A percentile compares a stretch with the other conserved stretches of the same genome.
phyloP scores from a whole-genome alignment of 495 filamentous ascomycete genomes.

The Apiosordaria backusii region DNA sequence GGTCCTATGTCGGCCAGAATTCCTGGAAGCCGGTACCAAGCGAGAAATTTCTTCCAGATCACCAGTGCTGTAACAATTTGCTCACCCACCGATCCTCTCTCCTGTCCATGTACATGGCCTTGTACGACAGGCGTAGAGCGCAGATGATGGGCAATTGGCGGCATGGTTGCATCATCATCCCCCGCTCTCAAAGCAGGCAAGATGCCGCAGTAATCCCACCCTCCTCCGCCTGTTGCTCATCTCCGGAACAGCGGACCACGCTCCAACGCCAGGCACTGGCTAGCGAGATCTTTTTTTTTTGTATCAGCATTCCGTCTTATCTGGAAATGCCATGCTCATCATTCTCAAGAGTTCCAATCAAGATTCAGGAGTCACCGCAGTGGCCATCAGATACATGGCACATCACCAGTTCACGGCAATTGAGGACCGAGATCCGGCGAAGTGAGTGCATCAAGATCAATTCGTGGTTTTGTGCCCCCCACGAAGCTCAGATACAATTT shows the following conservation, averaged over 20 bases:
- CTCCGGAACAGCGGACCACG: conserved; percentile 30
- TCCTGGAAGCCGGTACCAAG: not conserved
- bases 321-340: conserved; percentile 3
- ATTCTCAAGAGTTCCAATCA: not conserved
- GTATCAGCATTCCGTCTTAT: not conserved
- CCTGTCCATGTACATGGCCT: not conserved
- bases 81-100: conserved; percentile 1
- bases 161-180: conserved; percentile 27
- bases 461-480: conserved; percentile 3
- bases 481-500: not conserved
- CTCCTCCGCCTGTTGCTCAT: conserved; percentile 18
- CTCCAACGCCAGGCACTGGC: conserved; percentile 6
- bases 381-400: not conserved
- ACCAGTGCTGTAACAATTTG: not conserved
- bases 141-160: conserved; percentile 16
- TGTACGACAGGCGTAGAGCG: not conserved
- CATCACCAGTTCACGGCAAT: conserved; percentile 22
- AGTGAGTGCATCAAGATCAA: conserved; percentile 1
- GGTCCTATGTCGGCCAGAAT: conserved; percentile 28
- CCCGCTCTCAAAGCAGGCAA: conserved; percentile 10
- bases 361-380: not conserved
- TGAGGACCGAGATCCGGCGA: conserved; percentile 26
- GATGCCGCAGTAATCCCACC: conserved; percentile 18
- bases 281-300: not conserved
- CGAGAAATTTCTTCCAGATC: not conserved